phyloP scores from a whole-genome alignment of 257 asterid genomes.

The Ilex aquifolium region DNA sequence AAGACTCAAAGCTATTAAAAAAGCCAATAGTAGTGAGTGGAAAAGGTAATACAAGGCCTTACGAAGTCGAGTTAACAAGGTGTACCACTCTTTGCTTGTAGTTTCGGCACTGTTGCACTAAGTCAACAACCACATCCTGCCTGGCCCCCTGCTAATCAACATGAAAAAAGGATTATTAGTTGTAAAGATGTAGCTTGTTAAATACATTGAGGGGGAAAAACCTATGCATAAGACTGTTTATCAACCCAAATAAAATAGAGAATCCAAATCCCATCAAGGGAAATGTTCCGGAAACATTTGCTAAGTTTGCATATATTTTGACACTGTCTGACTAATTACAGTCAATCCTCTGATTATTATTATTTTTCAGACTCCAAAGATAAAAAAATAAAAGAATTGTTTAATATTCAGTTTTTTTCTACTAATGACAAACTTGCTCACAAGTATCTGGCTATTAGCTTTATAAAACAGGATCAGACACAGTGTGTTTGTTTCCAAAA shows the following conservation, averaged over 20 bases:
- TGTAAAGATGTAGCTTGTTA: background rate
- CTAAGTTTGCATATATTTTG: background rate
- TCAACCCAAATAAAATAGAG: background rate
- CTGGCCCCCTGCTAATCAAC: slow-evolving; percentile 60
- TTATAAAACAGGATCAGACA: too few relatives aligned
- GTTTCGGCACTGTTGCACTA: slow-evolving; percentile 95
- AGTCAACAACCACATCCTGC: slow-evolving; percentile 96
- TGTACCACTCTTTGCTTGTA: slow-evolving; percentile 97
- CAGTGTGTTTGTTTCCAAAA: too few relatives aligned
- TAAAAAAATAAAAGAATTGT: too few relatives aligned
- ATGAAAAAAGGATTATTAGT: background rate
- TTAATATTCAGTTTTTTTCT: too few relatives aligned
- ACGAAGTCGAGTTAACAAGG: slow-evolving; percentile 97
- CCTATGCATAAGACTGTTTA: too few relatives aligned
- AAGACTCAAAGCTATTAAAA: background rate
- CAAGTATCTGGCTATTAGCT: too few relatives aligned
- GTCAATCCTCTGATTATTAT: too few relatives aligned
- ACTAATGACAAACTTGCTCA: too few relatives aligned
- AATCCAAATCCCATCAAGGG: background rate
- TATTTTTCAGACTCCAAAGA: too few relatives aligned
- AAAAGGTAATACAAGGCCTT: slow-evolving; percentile 39
- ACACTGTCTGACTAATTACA: background rate
- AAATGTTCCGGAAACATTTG: background rate
- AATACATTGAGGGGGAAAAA: too few relatives aligned
- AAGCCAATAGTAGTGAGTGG: slow-evolving; percentile 8